Percentiles rank a stretch among this genome's conserved stretches.
These are phyloP conservation scores for Metschnikowia reukaufii DNA, from an alignment of 805 yeast species.

Conservation along the genomic window DNA sequence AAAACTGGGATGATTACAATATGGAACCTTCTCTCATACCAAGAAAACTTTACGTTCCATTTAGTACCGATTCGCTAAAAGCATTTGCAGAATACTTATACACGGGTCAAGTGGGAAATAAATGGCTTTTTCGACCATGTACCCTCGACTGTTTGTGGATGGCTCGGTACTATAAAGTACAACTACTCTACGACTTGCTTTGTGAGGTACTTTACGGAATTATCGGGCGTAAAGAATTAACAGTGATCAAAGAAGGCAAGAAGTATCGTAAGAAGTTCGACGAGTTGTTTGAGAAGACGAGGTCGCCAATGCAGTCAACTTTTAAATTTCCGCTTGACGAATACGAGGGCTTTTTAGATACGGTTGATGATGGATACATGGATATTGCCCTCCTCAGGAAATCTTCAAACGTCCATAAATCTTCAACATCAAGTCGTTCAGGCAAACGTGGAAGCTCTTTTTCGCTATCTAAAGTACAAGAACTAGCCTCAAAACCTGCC, in stretches of 20 bases:
- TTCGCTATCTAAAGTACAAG: slow-evolving; percentile 6
- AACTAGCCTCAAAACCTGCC: not conserved
- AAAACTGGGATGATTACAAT: slow-evolving; percentile 29
- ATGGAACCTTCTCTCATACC: slow-evolving; percentile 69
- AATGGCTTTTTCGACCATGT: slow-evolving; percentile 71
- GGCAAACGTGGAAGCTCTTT: slow-evolving; percentile 21
- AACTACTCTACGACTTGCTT: slow-evolving; percentile 66
- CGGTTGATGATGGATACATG: slow-evolving; percentile 65
- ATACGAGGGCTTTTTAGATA: slow-evolving; percentile 54
- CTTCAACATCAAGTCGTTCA: slow-evolving; percentile 22
- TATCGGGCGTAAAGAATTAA: slow-evolving; percentile 65
- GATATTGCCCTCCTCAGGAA: slow-evolving; percentile 55
- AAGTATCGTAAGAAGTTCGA: slow-evolving; percentile 32
- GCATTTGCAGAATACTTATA: slow-evolving; percentile 73
- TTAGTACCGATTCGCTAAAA: slow-evolving; percentile 55
- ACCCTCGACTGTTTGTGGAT: slow-evolving; percentile 62
- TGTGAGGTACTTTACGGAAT: slow-evolving; percentile 69
- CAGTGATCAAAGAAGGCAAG: slow-evolving; percentile 42
- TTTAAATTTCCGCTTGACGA: slow-evolving; percentile 45
- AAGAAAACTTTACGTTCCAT: slow-evolving; percentile 67
- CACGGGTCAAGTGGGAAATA: slow-evolving; percentile 77
- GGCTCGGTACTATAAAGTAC: slow-evolving; percentile 66
- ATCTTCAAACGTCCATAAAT: slow-evolving; percentile 34
- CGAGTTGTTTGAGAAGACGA: slow-evolving; percentile 26
- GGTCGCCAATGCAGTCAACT: slow-evolving; percentile 23